Evolutionary conservation across 768 basidiomycete genomes (phyloP).

Genomic region (Panaeolus cyanescens): DNA sequence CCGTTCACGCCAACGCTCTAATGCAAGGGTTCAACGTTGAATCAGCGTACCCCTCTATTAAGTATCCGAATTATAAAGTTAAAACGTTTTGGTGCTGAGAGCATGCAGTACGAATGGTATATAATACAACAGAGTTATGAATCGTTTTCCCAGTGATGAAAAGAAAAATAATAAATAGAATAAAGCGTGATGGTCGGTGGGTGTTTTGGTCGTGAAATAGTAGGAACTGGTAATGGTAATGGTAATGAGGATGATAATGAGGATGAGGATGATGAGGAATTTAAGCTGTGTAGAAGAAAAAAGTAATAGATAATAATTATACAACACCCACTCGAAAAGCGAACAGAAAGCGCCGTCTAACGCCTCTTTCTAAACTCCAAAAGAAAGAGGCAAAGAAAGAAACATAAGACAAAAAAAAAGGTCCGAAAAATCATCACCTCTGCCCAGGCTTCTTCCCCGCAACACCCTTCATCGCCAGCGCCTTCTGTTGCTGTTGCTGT

Average conservation of each 20-base stretch:
- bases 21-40: no score
- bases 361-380: neutral
- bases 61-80: neutral
- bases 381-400: neutral
- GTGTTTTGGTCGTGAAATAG: no score
- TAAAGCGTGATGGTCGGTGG: neutral
- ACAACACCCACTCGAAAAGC: neutral
- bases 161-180: neutral
- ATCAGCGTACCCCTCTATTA: no score
- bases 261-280: neutral
- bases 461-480: neutral
- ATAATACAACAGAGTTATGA: neutral
- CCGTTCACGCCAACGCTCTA: no score
- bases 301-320: neutral
- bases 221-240: no score
- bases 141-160: neutral
- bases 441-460: neutral
- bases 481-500: constrained; percentile 4
- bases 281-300: neutral
- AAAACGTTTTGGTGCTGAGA: neutral
- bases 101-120: neutral
- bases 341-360: neutral
- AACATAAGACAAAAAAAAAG: no score
- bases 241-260: neutral
- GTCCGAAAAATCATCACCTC: neutral